Evolutionary conservation across 352 stramenopile genomes (phyloP), one percentile per base, ranked within the genome.

Genomic region (Pythium sukuiense): DNA sequence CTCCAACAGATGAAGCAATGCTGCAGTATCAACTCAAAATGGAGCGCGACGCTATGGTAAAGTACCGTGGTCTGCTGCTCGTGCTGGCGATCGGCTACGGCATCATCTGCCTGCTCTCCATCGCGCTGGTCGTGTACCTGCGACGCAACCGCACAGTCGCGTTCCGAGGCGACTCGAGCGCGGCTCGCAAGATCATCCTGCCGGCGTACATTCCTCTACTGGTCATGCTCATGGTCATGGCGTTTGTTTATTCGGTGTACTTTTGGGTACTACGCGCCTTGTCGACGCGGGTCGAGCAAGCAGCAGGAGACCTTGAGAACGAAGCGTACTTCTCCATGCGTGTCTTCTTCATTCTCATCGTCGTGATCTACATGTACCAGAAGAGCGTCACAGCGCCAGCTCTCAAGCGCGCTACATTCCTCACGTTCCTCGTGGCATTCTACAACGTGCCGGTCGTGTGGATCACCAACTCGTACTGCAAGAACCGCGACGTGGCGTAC

Each of bases 151-250:
- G 81, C 12, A 67, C 66, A 9, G 72, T 81, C 9, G 82, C 78
- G 6, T 76, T 85, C 39, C 65, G 75, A n/a, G 85, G 85, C 9
- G 77, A 88, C 65, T 66, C 70, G 3, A 67, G 49, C 56, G 85
- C 85, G 2, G 85, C 83, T 11, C 70, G 79, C 14, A 83, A 84
- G 68, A 74, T 92, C 46, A 73, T 93, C 16, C 45, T 93, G 11
- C 85, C 85, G 4, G 76, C 83, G 6, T 93, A 91, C 48, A 73
- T 90, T 59, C 82, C 84, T 27, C 55, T 92, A 30, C 59, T 94
- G 24, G 30, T 24, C 12, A 66, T 57, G 46, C 33, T 53, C 37
- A 54, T 46, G 49, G 30, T 29, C 50, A 59, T 66, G 46, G 37
- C 49, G 49, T 13, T 69, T 16, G 55, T 59, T 13, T 69, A 69